Base-by-base conservation (phyloP, 495 filamentous ascomycete genomes). In the Astrothelium subdiscretum region DNA sequence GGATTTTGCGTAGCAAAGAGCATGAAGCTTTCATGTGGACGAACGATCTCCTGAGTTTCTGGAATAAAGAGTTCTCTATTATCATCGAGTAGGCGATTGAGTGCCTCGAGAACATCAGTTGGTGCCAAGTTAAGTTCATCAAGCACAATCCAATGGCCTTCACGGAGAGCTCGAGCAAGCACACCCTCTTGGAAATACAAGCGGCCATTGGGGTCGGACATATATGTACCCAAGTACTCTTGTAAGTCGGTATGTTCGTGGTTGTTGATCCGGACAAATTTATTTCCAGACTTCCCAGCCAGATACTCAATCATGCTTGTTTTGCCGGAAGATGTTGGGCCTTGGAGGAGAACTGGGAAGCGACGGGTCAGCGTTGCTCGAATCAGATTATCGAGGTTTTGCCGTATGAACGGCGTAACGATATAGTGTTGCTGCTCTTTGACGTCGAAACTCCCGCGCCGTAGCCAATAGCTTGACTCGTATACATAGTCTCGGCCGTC, bases 1-100 rank as follows among this genome's bases (percentile, higher is more conserved):
- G 95, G 95, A 66, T 99, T 99, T 68, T 99, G 95, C 0, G 95
- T 99, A n/a, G 95, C 95, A 67, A 97, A 99, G 0, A 99, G 80
- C 86, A 97, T 95, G 75, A 99, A 99, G 70, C 95, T 90, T 35
- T 87, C 83, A 62, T 97, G 90, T 0, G 95, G 95, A 35, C 86
- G 85, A 31, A 99, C 87, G 20, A 91, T 79, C 68, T 97, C 91
- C 71, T 99, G 95, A 0, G 95, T 97, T 69, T 99, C 95, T 0
- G 95, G 94, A 52, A 99, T 94, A 54, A 97, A 81, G 1, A 99
- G 84, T 71, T 99, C 95, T n/a, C 94, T 81, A 66, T 99, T 99
- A 71, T 99, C 95, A 67, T 99, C 95, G 0, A 99, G 77, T 2
- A 99, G 80, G 63, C 95, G 84, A 73, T 99, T 99, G 32, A 99